Evolutionary conservation across 2,329 filamentous ascomycete genomes (phyloP).

Genomic region (Fusarium cicatricum): DNA sequence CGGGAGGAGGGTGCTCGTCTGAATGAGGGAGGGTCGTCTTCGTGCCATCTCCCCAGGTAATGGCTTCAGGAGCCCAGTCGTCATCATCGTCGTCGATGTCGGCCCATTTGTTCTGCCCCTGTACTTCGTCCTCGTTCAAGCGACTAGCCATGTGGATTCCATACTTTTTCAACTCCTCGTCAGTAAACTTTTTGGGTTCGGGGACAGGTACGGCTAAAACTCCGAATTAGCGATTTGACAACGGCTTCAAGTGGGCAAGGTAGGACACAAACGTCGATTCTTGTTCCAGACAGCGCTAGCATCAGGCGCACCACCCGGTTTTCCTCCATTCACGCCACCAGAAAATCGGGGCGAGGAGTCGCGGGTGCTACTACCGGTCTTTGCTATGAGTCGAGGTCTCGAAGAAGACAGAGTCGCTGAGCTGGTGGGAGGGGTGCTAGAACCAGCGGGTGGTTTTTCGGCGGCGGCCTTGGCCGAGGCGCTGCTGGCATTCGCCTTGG

Average conservation of each 20-base stretch:
- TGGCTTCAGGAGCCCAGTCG: slow-evolving; percentile 84
- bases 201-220: slow-evolving; percentile 66
- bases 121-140: slow-evolving; percentile 76
- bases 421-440: slow-evolving; percentile 56
- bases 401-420: slow-evolving; percentile 60
- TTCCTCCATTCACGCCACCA: slow-evolving; percentile 62
- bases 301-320: slow-evolving; percentile 70
- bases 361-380: slow-evolving; percentile 69
- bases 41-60: slow-evolving; percentile 89
- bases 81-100: slow-evolving; percentile 91
- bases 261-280: slow-evolving; percentile 73
- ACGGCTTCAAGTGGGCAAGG: neutral
- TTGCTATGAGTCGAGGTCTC: slow-evolving; percentile 78
- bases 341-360: slow-evolving; percentile 58
- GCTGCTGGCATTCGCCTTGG: slow-evolving; percentile 64
- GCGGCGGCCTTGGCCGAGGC: slow-evolving; percentile 58
- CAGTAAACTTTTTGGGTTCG: slow-evolving; percentile 83
- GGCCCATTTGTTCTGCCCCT: slow-evolving; percentile 85
- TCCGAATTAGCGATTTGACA: slow-evolving; percentile 30
- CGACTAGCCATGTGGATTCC: slow-evolving; percentile 86
- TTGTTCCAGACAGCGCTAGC: slow-evolving; percentile 86
- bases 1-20: slow-evolving; percentile 56
- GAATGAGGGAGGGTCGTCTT: slow-evolving; percentile 77
- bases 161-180: slow-evolving; percentile 87
- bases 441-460: slow-evolving; percentile 59